These are phyloP conservation scores for Starmerella stellata DNA, from an alignment of 805 yeast genomes.

Conservation along the genomic window DNA sequence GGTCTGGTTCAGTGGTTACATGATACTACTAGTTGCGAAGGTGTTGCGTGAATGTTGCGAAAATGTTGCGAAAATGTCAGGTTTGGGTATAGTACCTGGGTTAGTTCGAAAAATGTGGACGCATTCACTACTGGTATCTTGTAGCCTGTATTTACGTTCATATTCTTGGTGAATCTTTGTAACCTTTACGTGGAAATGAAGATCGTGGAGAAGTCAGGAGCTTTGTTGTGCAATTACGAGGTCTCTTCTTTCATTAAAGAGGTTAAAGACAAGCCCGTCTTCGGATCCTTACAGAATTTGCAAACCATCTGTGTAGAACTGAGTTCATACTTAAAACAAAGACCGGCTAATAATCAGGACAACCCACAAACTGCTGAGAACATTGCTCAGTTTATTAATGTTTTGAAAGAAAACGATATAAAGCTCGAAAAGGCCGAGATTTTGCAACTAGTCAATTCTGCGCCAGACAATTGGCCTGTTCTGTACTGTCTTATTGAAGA, in stretches of 20 bases:
- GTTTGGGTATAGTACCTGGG: no score
- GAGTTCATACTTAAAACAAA: slow-evolving; percentile 25
- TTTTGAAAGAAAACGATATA: slow-evolving; percentile 28
- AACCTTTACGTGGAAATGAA: slow-evolving; percentile 18
- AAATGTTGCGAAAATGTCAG: no score
- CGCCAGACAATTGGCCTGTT: slow-evolving; percentile 66
- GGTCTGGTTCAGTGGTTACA: no score
- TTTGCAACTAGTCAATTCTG: slow-evolving; percentile 60
- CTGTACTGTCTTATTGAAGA: slow-evolving; percentile 74
- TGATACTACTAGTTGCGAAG: no score
- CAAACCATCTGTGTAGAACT: slow-evolving; percentile 24
- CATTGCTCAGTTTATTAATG: slow-evolving; percentile 27
- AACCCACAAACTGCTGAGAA: slow-evolving; percentile 22
- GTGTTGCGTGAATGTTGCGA: no score
- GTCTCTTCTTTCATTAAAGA: slow-evolving; percentile 38
- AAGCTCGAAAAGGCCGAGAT: slow-evolving; percentile 65
- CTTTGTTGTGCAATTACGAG: slow-evolving; percentile 47
- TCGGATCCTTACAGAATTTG: slow-evolving; percentile 16
- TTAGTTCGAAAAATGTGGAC: no score
- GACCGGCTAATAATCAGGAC: slow-evolving; percentile 25
- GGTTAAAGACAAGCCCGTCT: slow-evolving; percentile 25
- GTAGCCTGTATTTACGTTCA: neutral
- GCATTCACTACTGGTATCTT: neutral
- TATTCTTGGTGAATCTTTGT: neutral
- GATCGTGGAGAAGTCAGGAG: slow-evolving; percentile 35